These are phyloP conservation scores for Colletotrichum zoysiae DNA, from an alignment of 2,329 filamentous ascomycete genomes.

Conservation along the genomic window DNA sequence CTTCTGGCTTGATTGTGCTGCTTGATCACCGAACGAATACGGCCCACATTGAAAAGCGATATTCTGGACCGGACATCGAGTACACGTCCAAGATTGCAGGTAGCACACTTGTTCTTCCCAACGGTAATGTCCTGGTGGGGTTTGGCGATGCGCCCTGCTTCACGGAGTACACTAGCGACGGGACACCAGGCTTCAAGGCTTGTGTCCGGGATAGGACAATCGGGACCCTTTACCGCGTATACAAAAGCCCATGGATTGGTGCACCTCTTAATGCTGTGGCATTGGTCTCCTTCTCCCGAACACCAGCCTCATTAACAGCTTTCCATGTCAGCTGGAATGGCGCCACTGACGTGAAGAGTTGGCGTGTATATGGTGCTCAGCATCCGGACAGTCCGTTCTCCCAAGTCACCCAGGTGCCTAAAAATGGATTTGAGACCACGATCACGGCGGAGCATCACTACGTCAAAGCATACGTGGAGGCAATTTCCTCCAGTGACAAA, in stretches of 20 bases:
- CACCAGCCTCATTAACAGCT: constrained; percentile 23
- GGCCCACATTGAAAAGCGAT: not conserved
- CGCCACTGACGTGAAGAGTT: constrained; percentile 48
- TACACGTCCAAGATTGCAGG: constrained; percentile 48
- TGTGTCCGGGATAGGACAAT: constrained; percentile 37
- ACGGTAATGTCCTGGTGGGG: constrained; percentile 58
- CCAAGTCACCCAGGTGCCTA: not conserved
- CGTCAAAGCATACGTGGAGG: not conserved
- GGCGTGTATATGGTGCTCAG: constrained; percentile 56
- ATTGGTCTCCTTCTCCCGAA: constrained; percentile 2
- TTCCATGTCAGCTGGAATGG: constrained; percentile 56
- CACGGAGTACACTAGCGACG: constrained; percentile 47
- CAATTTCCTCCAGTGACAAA: not conserved
- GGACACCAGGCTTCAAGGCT: constrained; percentile 43
- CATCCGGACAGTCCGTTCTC: constrained; percentile 19
- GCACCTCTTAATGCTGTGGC: constrained; percentile 41
- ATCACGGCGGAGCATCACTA: not conserved
- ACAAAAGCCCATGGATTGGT: constrained; percentile 48
- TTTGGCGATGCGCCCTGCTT: constrained; percentile 52
- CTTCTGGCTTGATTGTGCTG: constrained; percentile 5
- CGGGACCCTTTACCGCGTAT: constrained; percentile 46
- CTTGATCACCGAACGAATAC: constrained; percentile 7
- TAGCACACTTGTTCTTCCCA: constrained; percentile 48
- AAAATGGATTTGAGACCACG: constrained; percentile 9
- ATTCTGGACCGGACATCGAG: constrained; percentile 3